Base-by-base conservation (phyloP, 2,329 filamentous ascomycete genomes). In the Cladosporium halotolerans region DNA sequence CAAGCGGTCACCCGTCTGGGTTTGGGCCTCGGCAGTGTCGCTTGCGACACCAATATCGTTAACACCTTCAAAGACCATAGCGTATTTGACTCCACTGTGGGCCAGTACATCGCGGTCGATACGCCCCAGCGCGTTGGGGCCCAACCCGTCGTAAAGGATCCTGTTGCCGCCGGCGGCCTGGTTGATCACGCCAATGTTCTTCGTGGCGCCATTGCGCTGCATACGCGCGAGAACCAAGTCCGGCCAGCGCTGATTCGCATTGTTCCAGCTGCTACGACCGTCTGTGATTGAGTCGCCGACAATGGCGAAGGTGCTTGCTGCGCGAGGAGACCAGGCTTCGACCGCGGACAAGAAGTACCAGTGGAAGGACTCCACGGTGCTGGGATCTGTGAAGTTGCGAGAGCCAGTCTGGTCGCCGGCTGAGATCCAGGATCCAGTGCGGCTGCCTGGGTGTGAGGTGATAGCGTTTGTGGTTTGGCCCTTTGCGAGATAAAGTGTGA, bases 81-180 rank as follows among this genome's bases (percentile, higher is more conserved):
- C 79, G 61, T 83, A 85, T 59, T 73, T 73, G 2, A 82, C 77
- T 3, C 79, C 79, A 0, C 78, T 73, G 32, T 81, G 78, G 0
- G 77, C 66, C 2, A 87, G 72, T 2, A 84, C 77, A 62, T 87
- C 84, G n/a, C 83, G 76, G 62, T 84, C 78, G 57, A 86, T 76
- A 4, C 83, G 79, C 39, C 75, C 72, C 32, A 85, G 69, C 0
- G 80, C 76, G 36, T 79, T 81, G 2, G 84, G 84, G 0, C 84
- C 83, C 0, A 85, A 72, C 0, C 83, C 80, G 48, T 84, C 82
- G 9, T 70, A 69, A 1, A 87, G 74, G 2, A 87, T 75, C 0
- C 81, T 72, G 66, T 87, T 87, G n/a, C 84, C 84, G 42, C 84
- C 84, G 1, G 83, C 83, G 1, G 83, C 84, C 67, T 86, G 79